Conservation (phyloP, 2,329 filamentous ascomycete genomes). For the Fusarium sp. region DNA sequence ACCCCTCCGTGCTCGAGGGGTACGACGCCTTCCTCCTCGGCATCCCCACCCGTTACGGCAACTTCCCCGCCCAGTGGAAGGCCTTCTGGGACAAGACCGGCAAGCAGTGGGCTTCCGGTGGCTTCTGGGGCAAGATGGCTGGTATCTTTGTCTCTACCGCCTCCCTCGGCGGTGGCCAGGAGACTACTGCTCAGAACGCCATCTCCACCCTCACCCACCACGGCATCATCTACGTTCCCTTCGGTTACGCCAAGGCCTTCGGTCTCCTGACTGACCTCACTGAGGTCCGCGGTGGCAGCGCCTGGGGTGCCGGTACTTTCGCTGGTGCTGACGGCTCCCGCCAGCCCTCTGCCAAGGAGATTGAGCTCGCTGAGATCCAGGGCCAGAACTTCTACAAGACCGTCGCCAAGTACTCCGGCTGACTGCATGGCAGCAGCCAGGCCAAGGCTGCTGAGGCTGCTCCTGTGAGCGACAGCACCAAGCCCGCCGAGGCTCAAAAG, state of each 20-base stretch:
- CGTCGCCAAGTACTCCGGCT: slow-evolving; percentile 78
- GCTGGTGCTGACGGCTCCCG: slow-evolving; percentile 83
- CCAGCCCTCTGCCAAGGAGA: slow-evolving; percentile 80
- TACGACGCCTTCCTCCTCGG: slow-evolving; percentile 95
- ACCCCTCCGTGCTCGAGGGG: slow-evolving; percentile 69
- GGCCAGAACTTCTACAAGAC: slow-evolving; percentile 86
- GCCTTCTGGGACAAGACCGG: slow-evolving; percentile 92
- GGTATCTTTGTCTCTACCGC: slow-evolving; percentile 93
- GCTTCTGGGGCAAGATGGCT: slow-evolving; percentile 87
- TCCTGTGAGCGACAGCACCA: slow-evolving; percentile 43
- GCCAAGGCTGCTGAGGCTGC: slow-evolving; percentile 43
- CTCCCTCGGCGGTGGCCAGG: slow-evolving; percentile 89
- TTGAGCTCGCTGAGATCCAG: slow-evolving; percentile 83
- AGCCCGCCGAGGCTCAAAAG: slow-evolving; percentile 33
- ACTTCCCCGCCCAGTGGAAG: slow-evolving; percentile 98
- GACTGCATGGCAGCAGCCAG: slow-evolving; percentile 77
- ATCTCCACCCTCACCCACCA: slow-evolving; percentile 93
- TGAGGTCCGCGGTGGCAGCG: slow-evolving; percentile 86
- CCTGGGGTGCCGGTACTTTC: slow-evolving; percentile 97
- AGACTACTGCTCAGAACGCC: slow-evolving; percentile 83
- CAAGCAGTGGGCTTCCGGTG: slow-evolving; percentile 82
- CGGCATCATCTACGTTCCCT: slow-evolving; percentile 95
- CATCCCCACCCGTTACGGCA: slow-evolving; percentile 95
- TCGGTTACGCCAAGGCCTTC: slow-evolving; percentile 90
- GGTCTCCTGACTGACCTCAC: slow-evolving; percentile 74